Evolutionary conservation across 2,329 filamentous ascomycete genomes (phyloP), one percentile per base, ranked within the genome.

Genomic region (Neofusicoccum sp.): DNA sequence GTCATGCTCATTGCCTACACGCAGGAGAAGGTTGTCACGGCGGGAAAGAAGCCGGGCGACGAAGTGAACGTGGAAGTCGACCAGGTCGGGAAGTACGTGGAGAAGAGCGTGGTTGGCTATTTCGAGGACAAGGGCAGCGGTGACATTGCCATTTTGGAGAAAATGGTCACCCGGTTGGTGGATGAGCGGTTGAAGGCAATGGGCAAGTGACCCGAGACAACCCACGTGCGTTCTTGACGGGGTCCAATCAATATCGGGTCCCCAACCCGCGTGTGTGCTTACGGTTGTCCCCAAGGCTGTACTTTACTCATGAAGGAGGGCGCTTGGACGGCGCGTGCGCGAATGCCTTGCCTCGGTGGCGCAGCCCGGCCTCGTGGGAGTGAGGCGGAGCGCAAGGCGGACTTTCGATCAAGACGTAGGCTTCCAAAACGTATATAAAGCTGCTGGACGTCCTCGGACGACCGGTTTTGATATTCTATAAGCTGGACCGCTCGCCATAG

Each of bases 1-100:
- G 90, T 99, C 56, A 99, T 99, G 95, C 83, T 99, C 66, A 97
- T 99, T 76, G 86, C 91, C 7, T 99, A 99, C 78, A 97, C 95
- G 9, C 95, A 98, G 80, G 92, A 94, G 78, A 91, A 91, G 77
- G 89, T 99, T 14, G 89, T 96, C 14, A 87, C 92, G 66, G 91
- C 91, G 2, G 82, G 81, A 59, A 97, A 97, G 85, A 82, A 85
- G 77, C 79, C 84, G 34, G 93, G 93, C 2, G 92, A 96, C 5
- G 85, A 88, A 56, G 91, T 97, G 65, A 97, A 97, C 73, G 86
- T 97, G 39, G 93, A 97, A 81, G 94, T 97, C 61, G 93, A 97
- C 74, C 92, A 96, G 81, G 86, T 89, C 5, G 87, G 87, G 58
- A 94, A 94, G 80, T 93, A 93, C 71, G 90, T 92, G 1, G 90